Base-by-base conservation (phyloP, 805 yeast species). In the Priceomyces melissophilus region DNA sequence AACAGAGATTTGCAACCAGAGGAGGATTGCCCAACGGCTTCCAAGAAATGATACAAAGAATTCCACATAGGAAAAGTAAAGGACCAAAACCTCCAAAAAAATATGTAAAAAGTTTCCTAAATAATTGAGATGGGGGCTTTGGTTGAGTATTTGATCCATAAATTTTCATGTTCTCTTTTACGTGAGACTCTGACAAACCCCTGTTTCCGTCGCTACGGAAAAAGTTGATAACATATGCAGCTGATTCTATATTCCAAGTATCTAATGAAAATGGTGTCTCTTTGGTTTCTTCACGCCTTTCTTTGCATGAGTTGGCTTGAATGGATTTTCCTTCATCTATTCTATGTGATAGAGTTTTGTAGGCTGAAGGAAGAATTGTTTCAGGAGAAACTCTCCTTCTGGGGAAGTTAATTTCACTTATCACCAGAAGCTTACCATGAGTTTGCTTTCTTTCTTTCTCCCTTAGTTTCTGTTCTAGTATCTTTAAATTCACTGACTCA, bases 71-170 rank as follows among this genome's bases (percentile, higher is more conserved):
- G 38, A 71, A 50, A 29, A 74, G 56, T 33, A 74, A 55, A 1
- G 61, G 44, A 25, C 79, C 76, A 54, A 74, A 30, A 73, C 5
- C 79, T 78, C 76, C 76, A 57, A 74, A 74, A 41, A 69, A 56
- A 50, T 74, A 69, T 38, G 55, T 43, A 34, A 69, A 57, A 2
- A 67, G 41, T 49, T 62, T 69, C 44, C 51, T 60, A 17, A 59
- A 41, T 36, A 58, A 48, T 28, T 61, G 58, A 6, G 58, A 53
- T 13, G 64, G 58, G 9, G 74, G 75, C 36, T 60, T 64, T n/a
- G 65, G 48, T 46, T 63, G 73, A 32, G 58, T 48, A 41, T 70
- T 71, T 3, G 36, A 40, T 8, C 76, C 77, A 45, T 47, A 61
- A 12, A 38, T 39, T 40, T 58, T 50, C 25, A 40, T 32, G 23